These are phyloP conservation scores for Fusarium musae DNA, from an alignment of 2,329 filamentous ascomycete genomes.

Conservation along the genomic window DNA sequence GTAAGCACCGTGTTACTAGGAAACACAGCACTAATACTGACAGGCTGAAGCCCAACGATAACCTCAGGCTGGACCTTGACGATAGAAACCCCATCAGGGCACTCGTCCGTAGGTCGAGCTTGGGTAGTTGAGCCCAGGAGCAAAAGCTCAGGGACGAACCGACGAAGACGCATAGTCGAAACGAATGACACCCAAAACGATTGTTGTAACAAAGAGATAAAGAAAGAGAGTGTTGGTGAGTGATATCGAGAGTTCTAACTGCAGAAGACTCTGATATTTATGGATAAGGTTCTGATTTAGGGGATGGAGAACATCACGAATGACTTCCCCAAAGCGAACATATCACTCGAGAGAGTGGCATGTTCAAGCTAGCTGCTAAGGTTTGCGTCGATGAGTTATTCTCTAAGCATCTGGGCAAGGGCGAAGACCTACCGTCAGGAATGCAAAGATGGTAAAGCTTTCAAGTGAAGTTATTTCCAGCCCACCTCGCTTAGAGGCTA, in stretches of 20 bases:
- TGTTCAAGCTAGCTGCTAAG: not conserved
- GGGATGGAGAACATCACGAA: not conserved
- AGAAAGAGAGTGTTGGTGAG: not conserved
- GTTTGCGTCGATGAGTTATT: not conserved
- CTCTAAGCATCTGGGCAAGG: not conserved
- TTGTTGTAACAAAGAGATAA: too few species aligned
- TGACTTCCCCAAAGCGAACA: not conserved
- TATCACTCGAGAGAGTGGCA: not conserved
- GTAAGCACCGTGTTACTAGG: not conserved
- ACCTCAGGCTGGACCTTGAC: conserved; percentile 1
- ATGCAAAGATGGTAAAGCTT: not conserved
- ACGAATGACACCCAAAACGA: not conserved
- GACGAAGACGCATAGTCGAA: not conserved
- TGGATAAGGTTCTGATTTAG: not conserved
- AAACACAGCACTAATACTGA: not conserved
- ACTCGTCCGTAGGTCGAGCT: not conserved
- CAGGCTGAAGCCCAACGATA: not conserved
- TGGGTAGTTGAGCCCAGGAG: not conserved
- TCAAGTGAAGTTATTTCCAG: not conserved
- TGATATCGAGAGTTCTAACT: not conserved
- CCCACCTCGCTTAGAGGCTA: not conserved
- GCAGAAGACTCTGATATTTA: conserved; percentile 12
- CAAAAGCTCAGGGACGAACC: not conserved
- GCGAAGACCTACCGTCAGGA: not conserved
- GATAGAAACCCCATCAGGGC: conserved; percentile 1